Evolutionary conservation across 1,284 basidiomycete genomes (phyloP).

Genomic region (Cryptococcus wingfieldii): DNA sequence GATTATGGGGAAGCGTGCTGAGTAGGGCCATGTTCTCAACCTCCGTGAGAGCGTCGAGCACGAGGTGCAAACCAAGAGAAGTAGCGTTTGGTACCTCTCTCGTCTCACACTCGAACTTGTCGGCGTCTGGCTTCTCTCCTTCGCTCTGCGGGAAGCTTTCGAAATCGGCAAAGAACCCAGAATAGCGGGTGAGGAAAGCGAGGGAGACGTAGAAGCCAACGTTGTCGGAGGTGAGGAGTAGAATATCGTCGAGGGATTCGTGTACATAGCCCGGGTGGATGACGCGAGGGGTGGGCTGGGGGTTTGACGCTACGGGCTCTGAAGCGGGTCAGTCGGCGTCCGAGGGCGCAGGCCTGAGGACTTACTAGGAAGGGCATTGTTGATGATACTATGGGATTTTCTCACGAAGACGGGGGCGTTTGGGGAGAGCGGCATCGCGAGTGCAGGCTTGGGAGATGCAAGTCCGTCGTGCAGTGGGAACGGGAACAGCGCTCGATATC

Average conservation of each 20-base stretch:
- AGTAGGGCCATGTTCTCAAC: not conserved
- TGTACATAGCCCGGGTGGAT: not conserved
- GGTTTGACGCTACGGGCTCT: too few relatives aligned
- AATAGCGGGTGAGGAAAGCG: not conserved
- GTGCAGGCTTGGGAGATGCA: too few relatives aligned
- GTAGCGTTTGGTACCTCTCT: slow-evolving; percentile 1
- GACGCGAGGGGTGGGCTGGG: not conserved
- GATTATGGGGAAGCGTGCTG: not conserved
- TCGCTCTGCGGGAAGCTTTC: not conserved
- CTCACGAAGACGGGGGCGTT: too few relatives aligned
- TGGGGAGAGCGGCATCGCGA: too few relatives aligned
- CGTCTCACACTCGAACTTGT: not conserved
- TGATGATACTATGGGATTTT: too few relatives aligned
- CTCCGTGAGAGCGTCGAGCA: not conserved
- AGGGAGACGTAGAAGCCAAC: not conserved
- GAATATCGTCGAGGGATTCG: not conserved
- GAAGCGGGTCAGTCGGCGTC: too few relatives aligned
- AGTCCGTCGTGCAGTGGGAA: too few relatives aligned
- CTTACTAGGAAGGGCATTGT: too few relatives aligned
- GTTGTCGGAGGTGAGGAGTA: slow-evolving; percentile 1
- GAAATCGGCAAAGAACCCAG: slow-evolving; percentile 1
- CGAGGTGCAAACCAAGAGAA: not conserved
- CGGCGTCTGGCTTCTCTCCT: not conserved
- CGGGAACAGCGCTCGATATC: too few relatives aligned
- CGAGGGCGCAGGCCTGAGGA: too few relatives aligned